These are phyloP conservation scores for Coniochaeta sp. DNA, from an alignment of 2,329 filamentous ascomycete genomes.

Conservation along the genomic window DNA sequence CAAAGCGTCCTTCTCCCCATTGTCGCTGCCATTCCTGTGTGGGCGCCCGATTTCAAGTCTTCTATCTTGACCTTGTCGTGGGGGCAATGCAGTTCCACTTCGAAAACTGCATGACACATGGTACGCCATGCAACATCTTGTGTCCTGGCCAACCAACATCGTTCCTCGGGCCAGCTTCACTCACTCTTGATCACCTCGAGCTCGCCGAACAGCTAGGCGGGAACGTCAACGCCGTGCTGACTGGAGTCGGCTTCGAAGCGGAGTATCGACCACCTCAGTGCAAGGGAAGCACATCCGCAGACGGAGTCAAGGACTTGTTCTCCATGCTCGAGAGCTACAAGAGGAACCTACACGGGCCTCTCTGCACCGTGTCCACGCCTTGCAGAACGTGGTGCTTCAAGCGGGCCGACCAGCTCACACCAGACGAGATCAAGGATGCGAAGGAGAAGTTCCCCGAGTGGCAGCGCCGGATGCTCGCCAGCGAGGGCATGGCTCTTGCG, in stretches of 20 bases:
- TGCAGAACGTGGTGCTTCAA: background rate
- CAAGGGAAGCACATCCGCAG: background rate
- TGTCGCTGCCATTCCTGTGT: background rate
- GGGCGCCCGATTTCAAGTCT: background rate
- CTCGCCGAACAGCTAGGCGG: background rate
- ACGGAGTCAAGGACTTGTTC: background rate
- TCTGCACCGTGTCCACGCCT: background rate
- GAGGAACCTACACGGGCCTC: background rate
- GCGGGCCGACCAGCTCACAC: background rate
- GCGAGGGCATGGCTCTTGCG: background rate
- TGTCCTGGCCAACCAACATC: background rate
- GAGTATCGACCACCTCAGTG: background rate
- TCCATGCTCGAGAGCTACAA: background rate
- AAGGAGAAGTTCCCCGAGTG: background rate
- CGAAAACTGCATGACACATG: background rate
- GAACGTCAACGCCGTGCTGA: background rate
- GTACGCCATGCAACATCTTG: background rate
- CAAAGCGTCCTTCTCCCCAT: background rate
- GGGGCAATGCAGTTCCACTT: background rate
- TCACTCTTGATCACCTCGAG: background rate
- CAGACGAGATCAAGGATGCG: background rate
- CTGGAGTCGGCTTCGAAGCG: background rate
- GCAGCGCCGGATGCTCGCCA: background rate
- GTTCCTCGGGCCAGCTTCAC: background rate
- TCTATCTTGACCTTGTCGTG: background rate